These are phyloP conservation scores for Torulaspora franciscae DNA, from an alignment of 805 yeast species.

Conservation along the genomic window DNA sequence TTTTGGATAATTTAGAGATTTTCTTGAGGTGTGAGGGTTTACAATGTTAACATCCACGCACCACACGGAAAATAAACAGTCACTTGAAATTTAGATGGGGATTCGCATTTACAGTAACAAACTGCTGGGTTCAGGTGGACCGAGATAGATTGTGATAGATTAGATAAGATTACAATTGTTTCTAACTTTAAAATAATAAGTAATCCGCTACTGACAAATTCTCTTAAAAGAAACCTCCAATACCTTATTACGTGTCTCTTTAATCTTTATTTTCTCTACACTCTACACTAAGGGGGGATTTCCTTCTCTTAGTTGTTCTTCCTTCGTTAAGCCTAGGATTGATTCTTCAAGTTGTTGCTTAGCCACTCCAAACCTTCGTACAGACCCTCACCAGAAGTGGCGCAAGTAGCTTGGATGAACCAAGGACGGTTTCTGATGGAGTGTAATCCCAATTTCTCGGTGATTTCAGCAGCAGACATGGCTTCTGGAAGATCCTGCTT, in stretches of 20 bases:
- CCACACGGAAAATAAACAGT: background rate
- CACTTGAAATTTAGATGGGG: background rate
- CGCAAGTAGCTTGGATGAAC: conserved; percentile 99
- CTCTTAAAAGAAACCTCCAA: conserved; percentile 1
- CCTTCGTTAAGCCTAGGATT: conserved; percentile 34
- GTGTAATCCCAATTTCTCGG: conserved; percentile 94
- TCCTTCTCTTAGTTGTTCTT: background rate
- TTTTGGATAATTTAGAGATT: too few relatives aligned
- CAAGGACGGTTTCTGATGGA: conserved; percentile 98
- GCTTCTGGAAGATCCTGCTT: conserved; percentile 99
- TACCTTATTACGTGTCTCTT: conserved; percentile 1
- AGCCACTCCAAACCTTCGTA: conserved; percentile 98
- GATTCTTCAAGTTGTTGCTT: conserved; percentile 80
- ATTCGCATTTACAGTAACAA: too few relatives aligned
- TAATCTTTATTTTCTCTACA: conserved; percentile 5
- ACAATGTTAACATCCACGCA: background rate
- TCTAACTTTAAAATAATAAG: background rate
- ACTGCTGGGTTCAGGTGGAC: too few relatives aligned
- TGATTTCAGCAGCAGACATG: conserved; percentile 97
- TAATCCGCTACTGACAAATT: background rate
- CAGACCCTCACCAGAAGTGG: conserved; percentile 98
- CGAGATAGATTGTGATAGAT: background rate
- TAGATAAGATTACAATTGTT: conserved; percentile 4
- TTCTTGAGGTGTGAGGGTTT: too few relatives aligned
- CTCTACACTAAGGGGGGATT: conserved; percentile 5